phyloP scores from a whole-genome alignment of 139 green algal genomes.

The Chlamydomonas sp. region DNA sequence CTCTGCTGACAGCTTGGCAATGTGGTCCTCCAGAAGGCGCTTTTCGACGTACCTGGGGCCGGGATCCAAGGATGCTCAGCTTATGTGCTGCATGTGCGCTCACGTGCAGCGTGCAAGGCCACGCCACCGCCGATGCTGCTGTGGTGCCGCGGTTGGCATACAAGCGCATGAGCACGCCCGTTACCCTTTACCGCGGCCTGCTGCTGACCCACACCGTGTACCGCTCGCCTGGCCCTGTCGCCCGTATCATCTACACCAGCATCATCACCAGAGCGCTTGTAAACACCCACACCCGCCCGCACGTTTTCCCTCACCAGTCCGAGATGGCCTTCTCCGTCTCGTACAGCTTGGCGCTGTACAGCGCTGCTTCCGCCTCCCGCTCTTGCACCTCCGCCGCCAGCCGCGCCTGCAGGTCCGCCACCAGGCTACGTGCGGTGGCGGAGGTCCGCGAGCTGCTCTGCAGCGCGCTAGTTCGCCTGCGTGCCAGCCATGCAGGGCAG shows the following conservation, averaged over 20 bases:
- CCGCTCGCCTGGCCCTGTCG: neutral
- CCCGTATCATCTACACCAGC: too few relatives aligned
- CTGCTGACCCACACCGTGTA: neutral
- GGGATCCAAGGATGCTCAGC: neutral
- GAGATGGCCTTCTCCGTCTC: constrained; percentile 56
- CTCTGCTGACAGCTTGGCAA: constrained; percentile 45
- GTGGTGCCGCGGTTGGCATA: too few relatives aligned
- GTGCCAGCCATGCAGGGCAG: neutral
- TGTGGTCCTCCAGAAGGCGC: constrained; percentile 59
- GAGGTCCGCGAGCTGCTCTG: constrained; percentile 1
- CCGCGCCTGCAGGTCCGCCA: constrained; percentile 45
- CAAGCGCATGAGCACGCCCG: too few relatives aligned
- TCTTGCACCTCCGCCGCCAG: constrained; percentile 55
- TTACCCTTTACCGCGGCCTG: neutral
- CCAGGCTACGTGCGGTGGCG: constrained; percentile 2
- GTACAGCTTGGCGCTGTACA: constrained; percentile 61
- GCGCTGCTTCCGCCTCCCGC: constrained; percentile 60
- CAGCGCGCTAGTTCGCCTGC: constrained; percentile 33
- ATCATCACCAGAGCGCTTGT: neutral
- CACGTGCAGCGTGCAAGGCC: too few relatives aligned
- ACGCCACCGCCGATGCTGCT: too few relatives aligned
- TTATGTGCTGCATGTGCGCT: neutral
- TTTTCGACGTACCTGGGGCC: constrained; percentile 57
- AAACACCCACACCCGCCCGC: neutral
- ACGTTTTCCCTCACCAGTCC: constrained; percentile 46